Conservation (phyloP, 805 yeast genomes). For the Myxozyma neglecta region DNA sequence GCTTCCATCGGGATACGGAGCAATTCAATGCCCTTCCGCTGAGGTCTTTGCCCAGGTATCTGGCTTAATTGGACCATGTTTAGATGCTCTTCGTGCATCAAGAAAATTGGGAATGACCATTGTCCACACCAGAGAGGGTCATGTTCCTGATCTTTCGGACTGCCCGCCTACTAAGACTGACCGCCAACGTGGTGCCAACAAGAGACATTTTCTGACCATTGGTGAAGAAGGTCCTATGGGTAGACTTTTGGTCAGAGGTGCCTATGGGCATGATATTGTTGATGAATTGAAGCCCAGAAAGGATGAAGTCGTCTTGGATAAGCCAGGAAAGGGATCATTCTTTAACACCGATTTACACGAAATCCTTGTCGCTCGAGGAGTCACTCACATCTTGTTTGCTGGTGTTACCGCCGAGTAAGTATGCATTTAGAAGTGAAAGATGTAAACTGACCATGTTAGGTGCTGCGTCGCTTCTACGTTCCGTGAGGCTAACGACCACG, state of each 20-base stretch:
- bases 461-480: conserved; percentile 42
- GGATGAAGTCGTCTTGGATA: conserved; percentile 39
- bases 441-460: not conserved
- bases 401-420: conserved; percentile 42
- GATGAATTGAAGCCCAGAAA: conserved; percentile 38
- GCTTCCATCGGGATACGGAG: conserved; percentile 39
- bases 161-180: conserved; percentile 38
- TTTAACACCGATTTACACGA: conserved; percentile 40
- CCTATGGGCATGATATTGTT: conserved; percentile 41
- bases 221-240: conserved; percentile 43
- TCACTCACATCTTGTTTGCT: conserved; percentile 38
- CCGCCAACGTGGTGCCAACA: conserved; percentile 35
- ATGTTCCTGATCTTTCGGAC: conserved; percentile 37
- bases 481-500: conserved; percentile 41
- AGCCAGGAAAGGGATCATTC: conserved; percentile 42
- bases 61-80: conserved; percentile 33
- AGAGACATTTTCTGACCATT: conserved; percentile 34
- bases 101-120: conserved; percentile 38
- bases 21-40: conserved; percentile 37
- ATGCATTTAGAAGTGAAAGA: too few species aligned
- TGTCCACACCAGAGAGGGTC: conserved; percentile 42
- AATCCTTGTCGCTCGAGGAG: conserved; percentile 36
- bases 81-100: conserved; percentile 35
- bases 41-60: conserved; percentile 37
- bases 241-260: conserved; percentile 38